A percentile compares a stretch with the other conserved stretches of the same genome.
Evolutionary conservation across 768 basidiomycete species (phyloP).

Genomic region (Inosperma sp.): DNA sequence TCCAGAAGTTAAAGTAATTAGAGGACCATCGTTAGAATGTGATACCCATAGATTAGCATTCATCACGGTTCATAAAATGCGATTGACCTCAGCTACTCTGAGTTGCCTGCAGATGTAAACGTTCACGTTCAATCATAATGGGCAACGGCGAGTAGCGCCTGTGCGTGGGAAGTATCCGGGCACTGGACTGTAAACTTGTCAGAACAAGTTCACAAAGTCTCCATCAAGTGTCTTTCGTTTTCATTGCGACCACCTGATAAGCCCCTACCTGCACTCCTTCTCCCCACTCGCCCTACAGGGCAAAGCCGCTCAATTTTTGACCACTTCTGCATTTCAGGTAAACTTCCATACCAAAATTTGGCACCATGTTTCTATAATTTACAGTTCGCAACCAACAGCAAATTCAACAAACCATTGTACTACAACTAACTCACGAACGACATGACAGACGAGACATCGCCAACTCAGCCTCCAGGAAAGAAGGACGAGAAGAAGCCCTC

Average conservation of each 20-base stretch:
- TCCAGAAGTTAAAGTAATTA: conserved; percentile 50
- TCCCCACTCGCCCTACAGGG: conserved; percentile 87
- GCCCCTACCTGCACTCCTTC: conserved; percentile 46
- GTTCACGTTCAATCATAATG: conserved; percentile 13
- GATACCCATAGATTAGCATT: conserved; percentile 1
- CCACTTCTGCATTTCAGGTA: conserved; percentile 40
- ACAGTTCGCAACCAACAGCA: no score
- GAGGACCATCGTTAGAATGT: background rate
- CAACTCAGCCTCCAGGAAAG: conserved; percentile 51
- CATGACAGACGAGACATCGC: conserved; percentile 79
- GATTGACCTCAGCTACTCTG: background rate
- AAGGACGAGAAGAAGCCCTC: conserved; percentile 72
- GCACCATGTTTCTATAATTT: no score
- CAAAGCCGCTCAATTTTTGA: conserved; percentile 62
- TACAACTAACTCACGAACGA: conserved; percentile 65
- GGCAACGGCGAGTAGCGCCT: conserved; percentile 23
- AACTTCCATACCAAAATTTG: no score
- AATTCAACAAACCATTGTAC: background rate
- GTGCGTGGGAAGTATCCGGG: conserved; percentile 37
- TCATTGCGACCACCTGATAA: conserved; percentile 43
- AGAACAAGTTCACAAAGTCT: conserved; percentile 24
- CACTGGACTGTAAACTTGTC: conserved; percentile 20
- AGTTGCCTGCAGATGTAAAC: background rate
- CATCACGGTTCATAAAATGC: background rate
- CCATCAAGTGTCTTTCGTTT: conserved; percentile 48